phyloP scores from a whole-genome alignment of 192 early-diverging fungal species.

The Spinellus fusiger region DNA sequence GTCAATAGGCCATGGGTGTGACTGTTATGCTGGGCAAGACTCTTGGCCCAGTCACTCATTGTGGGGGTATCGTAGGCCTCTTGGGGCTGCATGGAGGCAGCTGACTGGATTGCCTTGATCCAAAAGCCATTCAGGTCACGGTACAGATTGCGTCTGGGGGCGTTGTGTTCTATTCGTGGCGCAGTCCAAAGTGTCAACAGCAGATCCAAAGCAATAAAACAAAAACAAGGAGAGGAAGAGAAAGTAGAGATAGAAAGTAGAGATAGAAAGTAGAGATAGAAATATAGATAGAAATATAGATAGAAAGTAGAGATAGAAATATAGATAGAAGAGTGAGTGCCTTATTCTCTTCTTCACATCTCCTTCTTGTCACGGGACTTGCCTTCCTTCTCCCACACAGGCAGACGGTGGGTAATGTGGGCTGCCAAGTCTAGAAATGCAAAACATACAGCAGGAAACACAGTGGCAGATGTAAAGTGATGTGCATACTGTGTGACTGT shows the following conservation, averaged over 20 bases:
- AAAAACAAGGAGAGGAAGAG: too few relatives aligned
- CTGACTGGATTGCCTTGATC: constrained; percentile 69
- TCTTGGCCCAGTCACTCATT: constrained; percentile 80
- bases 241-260: too few relatives aligned
- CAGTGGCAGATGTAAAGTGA: constrained; percentile 67
- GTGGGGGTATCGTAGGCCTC: constrained; percentile 75
- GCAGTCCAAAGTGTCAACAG: too few relatives aligned
- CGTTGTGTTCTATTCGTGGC: constrained; percentile 56
- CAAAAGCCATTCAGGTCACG: constrained; percentile 67
- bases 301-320: neutral
- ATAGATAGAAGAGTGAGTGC: too few relatives aligned
- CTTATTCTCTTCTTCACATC: too few relatives aligned
- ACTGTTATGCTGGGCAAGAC: constrained; percentile 56
- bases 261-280: neutral
- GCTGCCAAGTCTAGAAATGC: constrained; percentile 77
- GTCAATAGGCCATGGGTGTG: constrained; percentile 56
- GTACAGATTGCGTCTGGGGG: constrained; percentile 58
- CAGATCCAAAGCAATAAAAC: neutral
- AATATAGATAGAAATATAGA: neutral
- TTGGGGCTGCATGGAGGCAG: constrained; percentile 67
- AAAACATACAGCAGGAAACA: constrained; percentile 74
- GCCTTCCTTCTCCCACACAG: constrained; percentile 64
- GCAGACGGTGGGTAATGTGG: constrained; percentile 67
- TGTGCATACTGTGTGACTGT: constrained; percentile 67
- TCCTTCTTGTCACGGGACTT: too few relatives aligned